Evolutionary conservation across 495 filamentous ascomycete species (phyloP), one percentile per base, ranked within the genome.

Genomic region (Tuber calosporum): DNA sequence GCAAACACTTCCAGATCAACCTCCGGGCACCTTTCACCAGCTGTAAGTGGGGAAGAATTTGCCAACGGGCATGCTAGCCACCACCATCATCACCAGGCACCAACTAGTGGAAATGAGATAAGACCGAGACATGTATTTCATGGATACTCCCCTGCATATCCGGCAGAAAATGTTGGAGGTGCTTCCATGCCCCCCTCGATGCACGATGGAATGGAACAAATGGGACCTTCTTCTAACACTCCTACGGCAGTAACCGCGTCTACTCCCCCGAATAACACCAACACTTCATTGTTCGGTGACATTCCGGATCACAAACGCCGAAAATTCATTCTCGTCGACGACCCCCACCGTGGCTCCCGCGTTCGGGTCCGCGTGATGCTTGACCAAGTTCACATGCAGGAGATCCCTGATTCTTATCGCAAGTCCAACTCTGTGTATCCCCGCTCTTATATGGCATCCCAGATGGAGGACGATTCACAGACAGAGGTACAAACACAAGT

Each of bases 281-380:
- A 84, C 66, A 89, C 88, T 30, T 86, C 89, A 15, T 86, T 99
- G 22, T 97, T 97, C 82, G 90, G 92, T 69, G 89, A 92, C 69
- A 86, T 97, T 37, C 94, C 94, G 1, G 91, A 92, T 70, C 88
- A 89, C 70, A 97, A 96, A 83, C 92, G 90, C 71, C 90, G 94
- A 77, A 99, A 97, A 82, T 98, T 98, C 82, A 96, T 99, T 77
- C 88, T 97, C 4, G 93, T 99, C 36, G 92, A 97, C 74, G 95
- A 98, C 82, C 87, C 86, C 22, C 90, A 92, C 69, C 90, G 92
- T 68, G 88, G 89, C 58, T 86, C 86, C 41, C 90, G 93, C 67
- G 88, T 96, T 13, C 89, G 95, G 8, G 93, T 97, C 48, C 89
- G 93, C 72, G 92, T 97, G 42, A 92, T 90, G 76, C 87, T 98